Evolutionary conservation across 306 rosid genomes (phyloP).

Genomic region (Castanopsis chinensis): DNA sequence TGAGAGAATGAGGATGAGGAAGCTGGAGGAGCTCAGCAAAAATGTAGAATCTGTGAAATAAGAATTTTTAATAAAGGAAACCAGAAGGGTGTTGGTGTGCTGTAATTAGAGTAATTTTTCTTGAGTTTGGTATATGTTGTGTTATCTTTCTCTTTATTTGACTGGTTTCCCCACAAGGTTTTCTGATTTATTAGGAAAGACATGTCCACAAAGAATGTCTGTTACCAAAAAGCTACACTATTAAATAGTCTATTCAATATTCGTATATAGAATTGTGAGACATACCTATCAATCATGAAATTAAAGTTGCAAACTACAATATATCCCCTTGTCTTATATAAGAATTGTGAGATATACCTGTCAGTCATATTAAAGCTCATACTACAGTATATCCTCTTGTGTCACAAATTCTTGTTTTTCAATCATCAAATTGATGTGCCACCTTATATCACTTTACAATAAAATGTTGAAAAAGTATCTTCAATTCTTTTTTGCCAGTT

Average conservation of each 20-base stretch:
- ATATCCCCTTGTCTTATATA: not conserved
- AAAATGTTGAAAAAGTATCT: not conserved
- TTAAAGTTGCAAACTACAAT: not conserved
- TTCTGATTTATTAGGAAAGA: not conserved
- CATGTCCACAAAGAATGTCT: not conserved
- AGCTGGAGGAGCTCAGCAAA: slow-evolving; percentile 97
- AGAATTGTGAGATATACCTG: too few relatives aligned
- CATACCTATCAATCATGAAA: not conserved
- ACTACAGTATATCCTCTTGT: not conserved
- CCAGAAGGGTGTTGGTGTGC: not conserved
- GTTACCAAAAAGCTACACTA: not conserved
- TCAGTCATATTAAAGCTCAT: too few relatives aligned
- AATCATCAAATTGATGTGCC: not conserved
- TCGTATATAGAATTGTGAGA: not conserved
- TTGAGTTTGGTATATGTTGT: not conserved
- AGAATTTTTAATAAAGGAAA: slow-evolving; percentile 1
- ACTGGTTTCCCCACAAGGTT: not conserved
- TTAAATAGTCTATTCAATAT: not conserved
- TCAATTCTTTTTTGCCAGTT: not conserved
- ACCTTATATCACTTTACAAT: not conserved
- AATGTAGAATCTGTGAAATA: slow-evolving; percentile 61
- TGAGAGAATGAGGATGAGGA: slow-evolving; percentile 91
- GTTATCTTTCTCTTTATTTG: not conserved
- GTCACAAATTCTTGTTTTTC: not conserved
- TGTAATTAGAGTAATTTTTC: not conserved